Conservation (phyloP, 768 basidiomycete genomes). For the Pleurotus tuber-regium region DNA sequence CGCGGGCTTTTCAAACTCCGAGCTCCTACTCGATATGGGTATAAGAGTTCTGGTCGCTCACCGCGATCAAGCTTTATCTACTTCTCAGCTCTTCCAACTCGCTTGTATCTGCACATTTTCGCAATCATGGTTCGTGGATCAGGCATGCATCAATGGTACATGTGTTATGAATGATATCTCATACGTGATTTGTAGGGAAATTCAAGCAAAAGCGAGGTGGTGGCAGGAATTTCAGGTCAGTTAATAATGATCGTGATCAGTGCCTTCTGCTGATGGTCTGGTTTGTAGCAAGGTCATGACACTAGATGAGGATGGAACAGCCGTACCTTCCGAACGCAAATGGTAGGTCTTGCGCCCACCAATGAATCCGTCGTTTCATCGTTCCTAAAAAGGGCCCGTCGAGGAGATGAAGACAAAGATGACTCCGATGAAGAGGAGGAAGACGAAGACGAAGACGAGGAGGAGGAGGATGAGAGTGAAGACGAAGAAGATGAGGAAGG, state of each 20-base stretch:
- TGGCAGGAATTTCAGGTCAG: conserved; percentile 79
- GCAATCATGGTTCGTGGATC: conserved; percentile 48
- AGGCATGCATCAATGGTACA: conserved; percentile 28
- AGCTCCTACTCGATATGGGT: conserved; percentile 13
- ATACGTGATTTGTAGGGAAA: conserved; percentile 71
- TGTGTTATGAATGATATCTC: too few relatives aligned
- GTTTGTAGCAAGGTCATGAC: conserved; percentile 55
- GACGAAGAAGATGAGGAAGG: conserved; percentile 42
- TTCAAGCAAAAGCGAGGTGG: conserved; percentile 88
- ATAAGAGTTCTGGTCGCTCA: background rate
- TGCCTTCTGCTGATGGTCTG: background rate
- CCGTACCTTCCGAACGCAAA: conserved; percentile 43
- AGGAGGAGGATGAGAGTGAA: conserved; percentile 43
- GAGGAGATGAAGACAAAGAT: conserved; percentile 30
- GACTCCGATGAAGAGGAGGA: conserved; percentile 39
- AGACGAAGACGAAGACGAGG: conserved; percentile 38
- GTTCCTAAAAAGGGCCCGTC: conserved; percentile 14
- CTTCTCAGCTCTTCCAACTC: conserved; percentile 12
- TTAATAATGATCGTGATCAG: conserved; percentile 11
- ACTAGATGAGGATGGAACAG: conserved; percentile 56
- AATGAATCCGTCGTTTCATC: conserved; percentile 6
- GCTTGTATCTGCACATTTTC: conserved; percentile 7
- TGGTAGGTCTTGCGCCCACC: conserved; percentile 33
- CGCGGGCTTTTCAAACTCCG: conserved; percentile 24
- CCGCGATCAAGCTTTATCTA: conserved; percentile 10